Evolutionary conservation across 2,329 filamentous ascomycete genomes (phyloP).

Genomic region (Fusarium albidum): DNA sequence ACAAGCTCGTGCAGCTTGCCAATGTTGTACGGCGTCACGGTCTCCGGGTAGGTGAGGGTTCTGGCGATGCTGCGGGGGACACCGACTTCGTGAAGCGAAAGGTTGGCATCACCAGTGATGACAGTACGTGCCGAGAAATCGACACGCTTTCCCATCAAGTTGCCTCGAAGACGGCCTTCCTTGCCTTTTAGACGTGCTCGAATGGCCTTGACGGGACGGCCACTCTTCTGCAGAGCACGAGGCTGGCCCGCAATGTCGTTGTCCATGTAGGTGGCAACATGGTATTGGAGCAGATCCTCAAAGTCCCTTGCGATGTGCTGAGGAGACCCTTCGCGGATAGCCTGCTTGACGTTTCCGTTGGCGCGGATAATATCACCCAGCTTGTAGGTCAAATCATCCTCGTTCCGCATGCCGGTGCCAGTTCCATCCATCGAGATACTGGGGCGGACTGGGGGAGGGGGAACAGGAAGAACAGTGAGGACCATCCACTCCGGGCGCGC

Average conservation of each 20-base stretch:
- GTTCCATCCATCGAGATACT: conserved; percentile 98
- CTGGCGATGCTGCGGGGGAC: conserved; percentile 93
- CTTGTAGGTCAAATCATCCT: conserved; percentile 99
- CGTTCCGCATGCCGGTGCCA: conserved; percentile 88
- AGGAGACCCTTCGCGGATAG: conserved; percentile 89
- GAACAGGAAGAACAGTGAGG: conserved; percentile 91
- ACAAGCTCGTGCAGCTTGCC: conserved; percentile 89
- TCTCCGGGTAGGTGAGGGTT: conserved; percentile 95
- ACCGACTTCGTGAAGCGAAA: conserved; percentile 96
- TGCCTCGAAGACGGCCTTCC: conserved; percentile 95
- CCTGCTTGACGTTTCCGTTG: conserved; percentile 92
- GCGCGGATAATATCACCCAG: conserved; percentile 97
- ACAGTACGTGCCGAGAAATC: conserved; percentile 99
- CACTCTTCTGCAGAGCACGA: conserved; percentile 95
- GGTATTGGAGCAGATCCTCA: conserved; percentile 91
- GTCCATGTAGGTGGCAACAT: conserved; percentile 99
- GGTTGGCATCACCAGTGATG: conserved; percentile 97
- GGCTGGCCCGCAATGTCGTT: conserved; percentile 98
- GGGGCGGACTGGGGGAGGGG: conserved; percentile 92
- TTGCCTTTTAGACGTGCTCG: conserved; percentile 98
- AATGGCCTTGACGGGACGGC: conserved; percentile 95
- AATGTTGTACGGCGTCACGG: conserved; percentile 98
- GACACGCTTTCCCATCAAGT: conserved; percentile 99
- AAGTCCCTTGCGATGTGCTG: conserved; percentile 93
- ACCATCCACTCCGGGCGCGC: conserved; percentile 99